Conservation (phyloP, 768 basidiomycete species). For the Dacryopinax primogenitus region DNA sequence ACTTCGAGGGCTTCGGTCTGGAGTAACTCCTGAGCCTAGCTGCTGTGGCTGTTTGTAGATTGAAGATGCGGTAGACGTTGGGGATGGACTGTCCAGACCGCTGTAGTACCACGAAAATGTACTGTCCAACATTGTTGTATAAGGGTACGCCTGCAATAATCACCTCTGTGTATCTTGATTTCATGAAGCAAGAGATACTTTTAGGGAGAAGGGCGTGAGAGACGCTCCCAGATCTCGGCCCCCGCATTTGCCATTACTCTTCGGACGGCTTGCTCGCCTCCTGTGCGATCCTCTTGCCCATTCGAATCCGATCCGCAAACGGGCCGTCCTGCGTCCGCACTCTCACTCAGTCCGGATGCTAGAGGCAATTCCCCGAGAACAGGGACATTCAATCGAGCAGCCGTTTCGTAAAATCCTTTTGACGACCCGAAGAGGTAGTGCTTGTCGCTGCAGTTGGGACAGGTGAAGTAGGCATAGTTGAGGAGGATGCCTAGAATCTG, state of each 20-base stretch:
- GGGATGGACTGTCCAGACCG: no score
- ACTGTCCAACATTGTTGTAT: not conserved
- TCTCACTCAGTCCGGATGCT: conserved; percentile 55
- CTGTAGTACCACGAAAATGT: not conserved
- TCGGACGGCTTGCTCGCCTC: not conserved
- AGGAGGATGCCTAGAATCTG: conserved; percentile 79
- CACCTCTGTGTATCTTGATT: not conserved
- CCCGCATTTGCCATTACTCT: not conserved
- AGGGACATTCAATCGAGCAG: conserved; percentile 42
- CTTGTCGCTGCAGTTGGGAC: conserved; percentile 51
- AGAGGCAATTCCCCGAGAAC: conserved; percentile 75
- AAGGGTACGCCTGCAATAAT: not conserved
- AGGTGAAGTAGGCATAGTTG: conserved; percentile 77
- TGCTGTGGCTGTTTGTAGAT: not conserved
- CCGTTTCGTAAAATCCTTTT: conserved; percentile 46
- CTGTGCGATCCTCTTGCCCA: not conserved
- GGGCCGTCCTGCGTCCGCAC: conserved; percentile 49
- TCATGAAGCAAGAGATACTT: not conserved
- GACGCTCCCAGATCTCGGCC: not conserved
- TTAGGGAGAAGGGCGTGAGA: not conserved
- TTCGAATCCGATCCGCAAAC: not conserved
- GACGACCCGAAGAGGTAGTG: conserved; percentile 64
- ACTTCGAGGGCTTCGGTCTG: conserved; percentile 3
- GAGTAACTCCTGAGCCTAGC: not conserved
- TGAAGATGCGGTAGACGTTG: not conserved